These are phyloP conservation scores for Chlamydomonas sp. DNA, from an alignment of 139 green algal species.

Conservation along the genomic window DNA sequence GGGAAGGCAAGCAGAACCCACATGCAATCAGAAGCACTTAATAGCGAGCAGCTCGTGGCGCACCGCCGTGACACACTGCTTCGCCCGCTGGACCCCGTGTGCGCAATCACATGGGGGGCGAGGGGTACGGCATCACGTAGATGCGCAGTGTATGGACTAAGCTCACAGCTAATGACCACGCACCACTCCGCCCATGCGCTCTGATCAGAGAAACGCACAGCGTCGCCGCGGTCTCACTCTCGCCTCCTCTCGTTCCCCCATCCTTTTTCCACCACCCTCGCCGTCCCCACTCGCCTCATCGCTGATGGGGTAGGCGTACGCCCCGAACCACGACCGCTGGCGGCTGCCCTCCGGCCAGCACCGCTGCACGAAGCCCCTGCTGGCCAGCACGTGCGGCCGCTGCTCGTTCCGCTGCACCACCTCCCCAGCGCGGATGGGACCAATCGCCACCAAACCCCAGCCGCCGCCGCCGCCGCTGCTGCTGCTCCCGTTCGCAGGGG, in stretches of 20 bases:
- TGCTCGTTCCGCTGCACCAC: slow-evolving; percentile 25
- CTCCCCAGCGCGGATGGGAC: background rate
- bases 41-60: no score
- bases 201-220: background rate
- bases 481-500: background rate
- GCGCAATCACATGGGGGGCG: no score
- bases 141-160: no score
- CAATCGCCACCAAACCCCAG: slow-evolving; percentile 8
- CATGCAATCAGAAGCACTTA: no score
- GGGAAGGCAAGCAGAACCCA: no score
- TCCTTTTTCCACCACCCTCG: background rate
- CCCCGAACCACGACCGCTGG: slow-evolving; percentile 30
- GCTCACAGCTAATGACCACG: no score
- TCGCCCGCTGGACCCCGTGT: no score
- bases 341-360: slow-evolving; percentile 4
- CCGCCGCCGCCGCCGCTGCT: background rate
- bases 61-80: no score
- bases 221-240: background rate
- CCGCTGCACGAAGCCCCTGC: slow-evolving; percentile 5
- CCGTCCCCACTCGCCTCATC: slow-evolving; percentile 22
- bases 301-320: slow-evolving; percentile 40
- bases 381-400: background rate
- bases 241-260: background rate
- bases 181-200: no score
- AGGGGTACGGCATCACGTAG: no score